Evolutionary conservation across 495 filamentous ascomycete genomes (phyloP), one percentile per base, ranked within the genome.

Genomic region (Clavariopsis aquatica): DNA sequence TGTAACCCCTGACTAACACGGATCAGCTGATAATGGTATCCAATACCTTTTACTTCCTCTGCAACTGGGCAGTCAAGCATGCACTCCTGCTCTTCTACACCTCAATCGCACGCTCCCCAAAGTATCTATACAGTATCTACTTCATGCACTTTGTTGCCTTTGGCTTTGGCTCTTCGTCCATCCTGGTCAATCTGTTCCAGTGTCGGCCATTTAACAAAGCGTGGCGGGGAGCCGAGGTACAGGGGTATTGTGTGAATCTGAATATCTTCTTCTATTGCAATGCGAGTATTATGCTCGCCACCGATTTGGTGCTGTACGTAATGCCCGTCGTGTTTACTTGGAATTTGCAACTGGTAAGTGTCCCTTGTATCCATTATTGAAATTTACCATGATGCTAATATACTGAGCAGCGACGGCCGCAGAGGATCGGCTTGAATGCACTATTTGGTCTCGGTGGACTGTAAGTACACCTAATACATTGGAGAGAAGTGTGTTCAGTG

Each of bases 31-130:
- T 68, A 23, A 23, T 68, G 2, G 47, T 49, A 0, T 64, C 60
- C 47, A 63, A 68, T 28, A 27, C 27, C 53, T 68, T 68, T 52
- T 68, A 68, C 60, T 68, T 68, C 45, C 9, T 22, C 12, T 68
- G 65, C 53, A 68, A 68, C 41, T 68, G 65, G 65, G 52, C 54
- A 6, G 65, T 68, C 52, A 68, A 68, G 49, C 65, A 68, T 31
- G 65, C 65, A 1, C 54, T 68, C n/a, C 65, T 68, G 19, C 54
- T 68, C 59, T 68, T 68, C 65, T 68, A 68, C 55, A 19, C 47
- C 17, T 58, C 62, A 28, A 63, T 68, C n/a, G 38, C 41, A 1
- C 46, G 52, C n/a, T 52, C 52, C 6, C 54, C 49, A 17, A 36
- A 47, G 34, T 56, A 65, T n/a, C 31, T 2, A 23, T 9, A 20